Evolutionary conservation across 2,329 filamentous ascomycete species (phyloP).

Genomic region (Cercospora zeae-maydis): DNA sequence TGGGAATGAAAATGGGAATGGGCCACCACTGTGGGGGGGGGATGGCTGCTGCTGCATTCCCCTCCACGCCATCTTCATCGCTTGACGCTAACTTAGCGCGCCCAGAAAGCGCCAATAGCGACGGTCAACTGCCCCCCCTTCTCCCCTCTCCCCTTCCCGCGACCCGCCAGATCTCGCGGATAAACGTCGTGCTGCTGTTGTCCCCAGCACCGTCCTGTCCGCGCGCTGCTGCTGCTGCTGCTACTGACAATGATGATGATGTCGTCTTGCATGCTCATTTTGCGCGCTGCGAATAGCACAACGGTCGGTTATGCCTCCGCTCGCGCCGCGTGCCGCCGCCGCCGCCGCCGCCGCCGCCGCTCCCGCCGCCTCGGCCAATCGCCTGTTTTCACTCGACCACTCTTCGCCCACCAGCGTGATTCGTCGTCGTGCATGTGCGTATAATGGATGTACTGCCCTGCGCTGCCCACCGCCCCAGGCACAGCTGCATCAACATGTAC

Average conservation of each 20-base stretch:
- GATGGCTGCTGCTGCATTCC: background rate
- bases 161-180: background rate
- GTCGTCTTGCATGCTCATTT: constrained; percentile 11
- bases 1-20: too few species aligned
- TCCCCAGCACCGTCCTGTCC: too few species aligned
- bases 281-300: constrained; percentile 7
- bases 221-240: background rate
- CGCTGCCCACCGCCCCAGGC: background rate
- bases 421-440: background rate
- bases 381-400: background rate
- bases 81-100: background rate
- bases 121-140: background rate
- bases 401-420: background rate
- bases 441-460: background rate
- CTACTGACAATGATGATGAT: background rate
- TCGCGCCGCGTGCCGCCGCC: constrained; percentile 2
- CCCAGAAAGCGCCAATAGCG: background rate
- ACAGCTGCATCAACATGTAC: too few species aligned
- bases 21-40: too few species aligned
- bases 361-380: background rate
- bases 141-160: background rate
- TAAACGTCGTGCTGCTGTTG: background rate
- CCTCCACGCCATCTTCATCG: background rate
- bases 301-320: background rate
- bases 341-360: constrained; percentile 9